phyloP scores from a whole-genome alignment of 31 red algal genomes.

The Porphyra umbilicalis region DNA sequence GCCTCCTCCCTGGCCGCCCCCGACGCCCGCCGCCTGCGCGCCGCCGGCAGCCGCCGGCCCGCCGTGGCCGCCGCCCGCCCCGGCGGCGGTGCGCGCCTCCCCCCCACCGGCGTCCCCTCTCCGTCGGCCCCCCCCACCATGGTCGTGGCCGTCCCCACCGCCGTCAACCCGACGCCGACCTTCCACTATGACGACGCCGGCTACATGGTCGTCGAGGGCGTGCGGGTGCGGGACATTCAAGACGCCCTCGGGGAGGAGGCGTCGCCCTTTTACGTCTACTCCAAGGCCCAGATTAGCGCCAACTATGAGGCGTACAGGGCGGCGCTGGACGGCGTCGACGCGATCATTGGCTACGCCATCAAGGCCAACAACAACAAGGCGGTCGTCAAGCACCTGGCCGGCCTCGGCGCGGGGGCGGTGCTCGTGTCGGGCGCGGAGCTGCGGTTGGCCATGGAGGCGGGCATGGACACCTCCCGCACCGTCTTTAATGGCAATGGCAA shows the following conservation, averaged over 20 bases:
- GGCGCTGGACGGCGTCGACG: slow-evolving; percentile 65
- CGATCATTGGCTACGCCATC: slow-evolving; percentile 94
- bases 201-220: slow-evolving; percentile 69
- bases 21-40: not conserved
- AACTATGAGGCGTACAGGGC: slow-evolving; percentile 80
- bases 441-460: slow-evolving; percentile 76
- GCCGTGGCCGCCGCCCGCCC: not conserved
- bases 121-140: slow-evolving; percentile 7
- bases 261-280: slow-evolving; percentile 87
- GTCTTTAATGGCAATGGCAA: slow-evolving; percentile 98
- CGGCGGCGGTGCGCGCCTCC: not conserved
- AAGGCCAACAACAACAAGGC: slow-evolving; percentile 95
- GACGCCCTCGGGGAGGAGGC: slow-evolving; percentile 33
- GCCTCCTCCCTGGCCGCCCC: not conserved
- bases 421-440: slow-evolving; percentile 92
- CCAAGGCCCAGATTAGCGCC: slow-evolving; percentile 57
- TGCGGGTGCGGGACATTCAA: slow-evolving; percentile 78
- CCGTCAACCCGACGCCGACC: slow-evolving; percentile 53
- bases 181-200: slow-evolving; percentile 58
- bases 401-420: slow-evolving; percentile 74
- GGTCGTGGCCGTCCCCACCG: slow-evolving; percentile 52
- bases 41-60: not conserved
- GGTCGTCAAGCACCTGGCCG: slow-evolving; percentile 53
- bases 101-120: not conserved
- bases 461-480: slow-evolving; percentile 90